These are phyloP conservation scores for Gossypium armourianum DNA, from an alignment of 441 rosid species.

Conservation along the genomic window DNA sequence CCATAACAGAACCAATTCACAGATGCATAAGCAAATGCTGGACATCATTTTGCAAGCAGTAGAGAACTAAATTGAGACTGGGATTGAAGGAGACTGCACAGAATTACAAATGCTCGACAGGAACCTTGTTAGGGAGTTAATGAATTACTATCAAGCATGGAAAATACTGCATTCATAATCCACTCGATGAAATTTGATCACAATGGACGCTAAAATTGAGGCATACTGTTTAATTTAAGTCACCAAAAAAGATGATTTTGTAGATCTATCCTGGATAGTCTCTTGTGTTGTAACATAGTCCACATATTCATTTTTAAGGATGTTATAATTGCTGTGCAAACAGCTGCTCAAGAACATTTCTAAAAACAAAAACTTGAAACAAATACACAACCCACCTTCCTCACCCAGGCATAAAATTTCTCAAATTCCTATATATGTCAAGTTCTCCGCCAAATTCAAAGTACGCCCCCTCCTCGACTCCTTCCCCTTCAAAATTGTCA, in stretches of 20 bases:
- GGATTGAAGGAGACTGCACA: not conserved
- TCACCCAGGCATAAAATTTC: not conserved
- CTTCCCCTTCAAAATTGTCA: not conserved
- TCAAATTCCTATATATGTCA: not conserved
- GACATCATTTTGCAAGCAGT: conserved; percentile 4
- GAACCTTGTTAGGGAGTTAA: not conserved
- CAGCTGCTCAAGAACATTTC: not conserved
- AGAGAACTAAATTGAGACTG: not conserved
- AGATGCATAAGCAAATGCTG: not conserved
- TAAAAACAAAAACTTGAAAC: not conserved
- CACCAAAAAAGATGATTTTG: not conserved
- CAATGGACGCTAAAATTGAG: not conserved
- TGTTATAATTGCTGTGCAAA: not conserved
- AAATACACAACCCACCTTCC: not conserved
- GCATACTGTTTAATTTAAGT: not conserved
- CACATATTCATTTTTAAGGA: not conserved
- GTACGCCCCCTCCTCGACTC: not conserved
- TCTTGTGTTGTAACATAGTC: not conserved
- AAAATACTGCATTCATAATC: not conserved
- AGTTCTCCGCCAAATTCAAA: not conserved
- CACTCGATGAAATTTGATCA: not conserved
- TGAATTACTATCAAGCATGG: not conserved
- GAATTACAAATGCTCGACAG: not conserved
- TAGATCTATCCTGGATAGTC: not conserved
- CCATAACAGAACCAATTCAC: not conserved